Percentiles rank a stretch among this genome's conserved stretches.
Conservation (phyloP, 768 basidiomycete species). For the Rossbeevera mucosa region DNA sequence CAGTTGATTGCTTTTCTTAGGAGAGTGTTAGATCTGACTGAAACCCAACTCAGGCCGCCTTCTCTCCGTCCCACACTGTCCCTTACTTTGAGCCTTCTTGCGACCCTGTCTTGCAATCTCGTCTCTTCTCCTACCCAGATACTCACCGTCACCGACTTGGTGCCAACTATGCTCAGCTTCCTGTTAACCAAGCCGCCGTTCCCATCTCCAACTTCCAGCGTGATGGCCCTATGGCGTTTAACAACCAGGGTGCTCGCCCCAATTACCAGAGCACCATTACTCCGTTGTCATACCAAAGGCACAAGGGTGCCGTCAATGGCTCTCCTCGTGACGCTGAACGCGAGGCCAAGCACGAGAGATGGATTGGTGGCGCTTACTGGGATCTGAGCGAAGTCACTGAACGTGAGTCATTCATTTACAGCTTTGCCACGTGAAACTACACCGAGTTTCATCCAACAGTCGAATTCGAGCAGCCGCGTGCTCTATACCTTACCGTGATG, state of each 20-base stretch:
- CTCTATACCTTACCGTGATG: conserved; percentile 65
- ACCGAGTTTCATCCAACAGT: conserved; percentile 36
- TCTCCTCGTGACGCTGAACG: conserved; percentile 36
- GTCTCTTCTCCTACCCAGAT: conserved; percentile 92
- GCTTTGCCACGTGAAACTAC: background rate
- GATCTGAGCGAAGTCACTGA: conserved; percentile 75
- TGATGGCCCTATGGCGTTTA: conserved; percentile 63
- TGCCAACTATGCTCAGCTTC: conserved; percentile 77
- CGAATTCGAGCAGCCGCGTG: conserved; percentile 82
- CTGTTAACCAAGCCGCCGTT: conserved; percentile 74
- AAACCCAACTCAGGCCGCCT: conserved; percentile 50
- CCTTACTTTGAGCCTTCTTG: conserved; percentile 87
- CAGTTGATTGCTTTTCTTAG: conserved; percentile 27
- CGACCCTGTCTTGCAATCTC: conserved; percentile 91
- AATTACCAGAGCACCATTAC: conserved; percentile 81
- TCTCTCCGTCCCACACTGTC: conserved; percentile 82
- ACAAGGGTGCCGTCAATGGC: conserved; percentile 43
- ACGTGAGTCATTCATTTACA: conserved; percentile 45
- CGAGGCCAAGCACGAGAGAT: conserved; percentile 62
- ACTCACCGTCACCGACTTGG: conserved; percentile 85
- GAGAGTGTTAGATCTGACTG: conserved; percentile 5
- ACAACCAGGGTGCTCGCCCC: conserved; percentile 80
- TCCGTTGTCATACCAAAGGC: conserved; percentile 60
- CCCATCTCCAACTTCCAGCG: conserved; percentile 91
- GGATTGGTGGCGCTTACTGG: conserved; percentile 62